A percentile compares a stretch with the other conserved stretches of the same genome.
Conservation (phyloP, 768 basidiomycete species). For the Botryobasidium botryosum region DNA sequence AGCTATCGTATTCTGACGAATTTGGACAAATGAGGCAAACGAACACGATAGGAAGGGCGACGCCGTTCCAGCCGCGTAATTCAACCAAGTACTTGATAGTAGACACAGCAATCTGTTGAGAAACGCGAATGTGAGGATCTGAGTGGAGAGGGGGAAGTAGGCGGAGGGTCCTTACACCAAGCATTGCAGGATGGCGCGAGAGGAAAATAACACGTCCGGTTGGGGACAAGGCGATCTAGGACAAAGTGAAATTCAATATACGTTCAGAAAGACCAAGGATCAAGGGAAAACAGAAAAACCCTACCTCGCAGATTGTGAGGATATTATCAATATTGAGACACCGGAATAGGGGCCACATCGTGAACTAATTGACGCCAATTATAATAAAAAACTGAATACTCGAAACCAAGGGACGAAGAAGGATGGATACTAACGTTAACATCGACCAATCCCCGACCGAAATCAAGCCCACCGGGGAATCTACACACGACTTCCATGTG, state of each 20-base stretch:
- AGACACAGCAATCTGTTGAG: slow-evolving; percentile 57
- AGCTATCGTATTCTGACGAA: no score
- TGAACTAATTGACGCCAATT: slow-evolving; percentile 31
- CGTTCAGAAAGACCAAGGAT: not conserved
- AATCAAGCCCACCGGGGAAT: slow-evolving; percentile 87
- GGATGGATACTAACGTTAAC: slow-evolving; percentile 34
- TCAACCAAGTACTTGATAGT: slow-evolving; percentile 87
- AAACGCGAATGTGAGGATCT: not conserved
- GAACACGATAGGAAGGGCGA: slow-evolving; percentile 53
- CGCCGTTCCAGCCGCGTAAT: slow-evolving; percentile 82
- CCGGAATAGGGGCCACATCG: slow-evolving; percentile 94
- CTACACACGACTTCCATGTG: slow-evolving; percentile 66
- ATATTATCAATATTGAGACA: slow-evolving; percentile 87
- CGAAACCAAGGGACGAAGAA: not conserved
- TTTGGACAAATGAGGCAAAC: no score
- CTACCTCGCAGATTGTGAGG: slow-evolving; percentile 77
- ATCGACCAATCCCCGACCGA: slow-evolving; percentile 77
- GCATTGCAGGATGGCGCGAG: slow-evolving; percentile 80
- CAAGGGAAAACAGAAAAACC: slow-evolving; percentile 5
- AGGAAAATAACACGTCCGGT: slow-evolving; percentile 78
- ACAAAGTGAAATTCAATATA: not conserved
- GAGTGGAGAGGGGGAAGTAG: not conserved
- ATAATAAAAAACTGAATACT: not conserved
- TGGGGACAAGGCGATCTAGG: slow-evolving; percentile 67
- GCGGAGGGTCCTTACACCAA: slow-evolving; percentile 37